These are phyloP conservation scores for Didymella segeticola DNA, from an alignment of 2,329 filamentous ascomycete genomes.

Conservation along the genomic window DNA sequence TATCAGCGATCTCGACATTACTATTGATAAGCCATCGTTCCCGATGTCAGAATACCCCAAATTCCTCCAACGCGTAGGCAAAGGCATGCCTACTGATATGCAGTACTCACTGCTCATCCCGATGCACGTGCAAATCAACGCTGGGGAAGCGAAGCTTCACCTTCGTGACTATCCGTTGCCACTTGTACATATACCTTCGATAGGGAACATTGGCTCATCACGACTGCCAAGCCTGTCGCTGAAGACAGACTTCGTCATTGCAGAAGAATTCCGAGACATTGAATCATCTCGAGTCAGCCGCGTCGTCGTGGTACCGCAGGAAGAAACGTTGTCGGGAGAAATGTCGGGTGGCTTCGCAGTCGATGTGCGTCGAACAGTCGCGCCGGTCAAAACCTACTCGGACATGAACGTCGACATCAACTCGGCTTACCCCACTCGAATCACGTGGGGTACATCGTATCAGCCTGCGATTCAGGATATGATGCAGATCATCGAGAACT, in stretches of 20 bases:
- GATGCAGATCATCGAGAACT: slow-evolving; percentile 99
- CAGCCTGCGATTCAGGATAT: slow-evolving; percentile 98
- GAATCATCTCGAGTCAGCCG: slow-evolving; percentile 81
- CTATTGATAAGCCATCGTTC: slow-evolving; percentile 92
- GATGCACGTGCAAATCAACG: slow-evolving; percentile 85
- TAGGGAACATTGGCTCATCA: slow-evolving; percentile 79
- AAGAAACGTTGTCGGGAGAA: slow-evolving; percentile 61
- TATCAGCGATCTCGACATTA: slow-evolving; percentile 83
- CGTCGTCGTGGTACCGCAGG: slow-evolving; percentile 83
- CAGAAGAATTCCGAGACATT: slow-evolving; percentile 84
- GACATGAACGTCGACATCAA: slow-evolving; percentile 93
- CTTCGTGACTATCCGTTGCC: slow-evolving; percentile 94
- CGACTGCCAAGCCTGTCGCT: slow-evolving; percentile 82
- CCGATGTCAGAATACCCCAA: slow-evolving; percentile 79
- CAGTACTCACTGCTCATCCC: slow-evolving; percentile 88
- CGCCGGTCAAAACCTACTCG: slow-evolving; percentile 95
- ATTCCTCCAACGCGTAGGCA: slow-evolving; percentile 89
- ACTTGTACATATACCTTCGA: slow-evolving; percentile 84
- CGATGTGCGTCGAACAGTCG: slow-evolving; percentile 87
- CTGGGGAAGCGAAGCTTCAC: slow-evolving; percentile 87
- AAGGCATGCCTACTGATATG: slow-evolving; percentile 93
- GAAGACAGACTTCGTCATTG: slow-evolving; percentile 91
- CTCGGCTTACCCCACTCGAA: slow-evolving; percentile 86
- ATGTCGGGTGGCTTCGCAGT: slow-evolving; percentile 76
- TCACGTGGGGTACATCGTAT: slow-evolving; percentile 97